A percentile compares a stretch with the other conserved stretches of the same genome.
phyloP scores from a whole-genome alignment of 140 eudicot species.

The Cichorium intybus region DNA sequence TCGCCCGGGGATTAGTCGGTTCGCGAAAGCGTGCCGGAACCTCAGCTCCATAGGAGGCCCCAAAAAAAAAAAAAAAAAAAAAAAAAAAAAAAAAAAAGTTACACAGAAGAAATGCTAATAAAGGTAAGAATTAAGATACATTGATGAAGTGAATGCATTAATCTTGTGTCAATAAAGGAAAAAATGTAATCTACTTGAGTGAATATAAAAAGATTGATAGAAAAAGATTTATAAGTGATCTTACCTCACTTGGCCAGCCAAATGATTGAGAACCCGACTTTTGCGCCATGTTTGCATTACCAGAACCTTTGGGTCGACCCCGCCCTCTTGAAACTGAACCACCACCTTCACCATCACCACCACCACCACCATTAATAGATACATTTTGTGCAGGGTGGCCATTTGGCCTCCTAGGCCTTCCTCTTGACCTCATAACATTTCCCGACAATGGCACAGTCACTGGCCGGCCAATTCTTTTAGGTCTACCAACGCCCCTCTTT shows the following conservation, averaged over 20 bases:
- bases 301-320: conserved; percentile 34
- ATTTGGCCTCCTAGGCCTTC: conserved; percentile 31
- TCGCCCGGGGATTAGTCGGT: no score
- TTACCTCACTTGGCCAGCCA: conserved; percentile 44
- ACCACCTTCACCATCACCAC: not conserved
- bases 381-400: conserved; percentile 10
- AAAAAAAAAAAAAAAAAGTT: no score
- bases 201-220: not conserved
- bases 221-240: not conserved
- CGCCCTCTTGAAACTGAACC: conserved; percentile 37
- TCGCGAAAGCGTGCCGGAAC: no score
- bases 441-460: conserved; percentile 16
- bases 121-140: not conserved
- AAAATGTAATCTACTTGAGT: no score
- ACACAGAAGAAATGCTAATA: not conserved
- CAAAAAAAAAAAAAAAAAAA: no score
- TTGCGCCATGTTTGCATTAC: conserved; percentile 24
- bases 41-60: no score
- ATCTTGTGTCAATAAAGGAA: no score
- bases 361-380: conserved; percentile 6
- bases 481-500: conserved; percentile 29
- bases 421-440: conserved; percentile 32
- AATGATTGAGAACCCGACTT: conserved; percentile 19
- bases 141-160: no score
- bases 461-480: conserved; percentile 21